Conservation (phyloP, 129 eudicot genomes). For the Tagetes patula region DNA sequence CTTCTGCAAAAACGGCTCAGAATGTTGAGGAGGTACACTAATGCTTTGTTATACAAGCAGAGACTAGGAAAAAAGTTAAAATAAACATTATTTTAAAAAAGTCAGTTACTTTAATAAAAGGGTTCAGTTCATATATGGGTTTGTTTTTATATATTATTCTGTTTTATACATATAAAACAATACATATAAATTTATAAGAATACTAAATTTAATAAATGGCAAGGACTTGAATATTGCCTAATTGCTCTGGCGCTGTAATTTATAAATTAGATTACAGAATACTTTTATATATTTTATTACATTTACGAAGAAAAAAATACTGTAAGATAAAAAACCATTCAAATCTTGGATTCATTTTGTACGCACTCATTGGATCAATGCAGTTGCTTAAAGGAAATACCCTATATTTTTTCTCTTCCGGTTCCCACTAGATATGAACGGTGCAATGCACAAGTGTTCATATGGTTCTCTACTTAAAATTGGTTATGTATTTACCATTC, state of each 20-base stretch:
- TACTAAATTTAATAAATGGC: neutral
- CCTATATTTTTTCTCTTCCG: neutral
- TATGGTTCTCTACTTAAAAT: neutral
- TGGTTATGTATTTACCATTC: neutral
- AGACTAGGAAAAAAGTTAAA: neutral
- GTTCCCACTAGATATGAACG: no score
- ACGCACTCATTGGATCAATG: neutral
- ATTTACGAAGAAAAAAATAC: neutral
- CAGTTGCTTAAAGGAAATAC: neutral
- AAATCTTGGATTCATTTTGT: neutral
- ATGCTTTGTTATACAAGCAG: neutral
- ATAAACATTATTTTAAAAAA: neutral
- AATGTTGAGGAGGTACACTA: slow-evolving; percentile 80
- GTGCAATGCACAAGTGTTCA: neutral
- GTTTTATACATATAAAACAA: neutral
- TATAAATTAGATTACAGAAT: neutral
- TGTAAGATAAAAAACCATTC: neutral
- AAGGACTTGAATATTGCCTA: neutral
- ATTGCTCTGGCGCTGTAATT: neutral
- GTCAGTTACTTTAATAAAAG: neutral
- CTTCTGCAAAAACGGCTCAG: slow-evolving; percentile 91
- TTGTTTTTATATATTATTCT: neutral
- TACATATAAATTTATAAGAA: neutral
- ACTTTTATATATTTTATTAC: neutral
- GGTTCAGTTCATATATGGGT: neutral